A percentile compares a stretch with the other conserved stretches of the same genome.
Evolutionary conservation across 305 asterid genomes (phyloP).

Genomic region (Fraxinus baroniana): DNA sequence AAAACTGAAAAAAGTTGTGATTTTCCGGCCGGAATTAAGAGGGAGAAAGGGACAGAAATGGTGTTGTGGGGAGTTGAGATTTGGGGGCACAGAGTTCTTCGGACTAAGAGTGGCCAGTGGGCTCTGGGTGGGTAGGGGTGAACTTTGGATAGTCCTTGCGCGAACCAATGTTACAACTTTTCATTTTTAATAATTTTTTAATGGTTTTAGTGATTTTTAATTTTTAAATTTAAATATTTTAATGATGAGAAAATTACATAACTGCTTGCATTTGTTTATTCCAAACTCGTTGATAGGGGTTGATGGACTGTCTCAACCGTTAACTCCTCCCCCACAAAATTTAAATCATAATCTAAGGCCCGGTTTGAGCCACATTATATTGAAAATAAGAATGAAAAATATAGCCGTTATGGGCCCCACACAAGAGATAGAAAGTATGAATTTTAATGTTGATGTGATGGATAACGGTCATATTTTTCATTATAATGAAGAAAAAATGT

Average conservation of each 20-base stretch:
- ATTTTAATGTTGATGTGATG: too few species aligned
- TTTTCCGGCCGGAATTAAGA: conserved; percentile 27
- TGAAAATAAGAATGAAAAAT: too few species aligned
- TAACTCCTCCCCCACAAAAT: background rate
- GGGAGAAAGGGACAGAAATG: conserved; percentile 22
- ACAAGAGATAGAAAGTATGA: too few species aligned
- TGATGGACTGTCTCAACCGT: background rate
- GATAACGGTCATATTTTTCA: too few species aligned
- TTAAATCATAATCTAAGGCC: too few species aligned
- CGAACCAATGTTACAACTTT: conserved; percentile 30
- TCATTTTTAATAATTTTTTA: background rate
- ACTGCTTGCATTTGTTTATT: background rate
- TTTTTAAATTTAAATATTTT: background rate
- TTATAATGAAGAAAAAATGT: too few species aligned
- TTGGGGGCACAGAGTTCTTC: conserved; percentile 44
- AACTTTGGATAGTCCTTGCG: conserved; percentile 47
- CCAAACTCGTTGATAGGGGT: background rate
- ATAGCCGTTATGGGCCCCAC: too few species aligned
- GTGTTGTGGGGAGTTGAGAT: conserved; percentile 33
- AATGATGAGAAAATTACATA: background rate
- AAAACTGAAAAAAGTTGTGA: conserved; percentile 6
- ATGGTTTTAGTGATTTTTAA: background rate
- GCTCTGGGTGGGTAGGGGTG: conserved; percentile 4
- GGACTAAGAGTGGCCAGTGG: conserved; percentile 26
- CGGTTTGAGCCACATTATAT: too few species aligned